A percentile compares a stretch with the other conserved stretches of the same genome.
phyloP scores from a whole-genome alignment of 352 stramenopile genomes.

The Phytophthora hibernalis region DNA sequence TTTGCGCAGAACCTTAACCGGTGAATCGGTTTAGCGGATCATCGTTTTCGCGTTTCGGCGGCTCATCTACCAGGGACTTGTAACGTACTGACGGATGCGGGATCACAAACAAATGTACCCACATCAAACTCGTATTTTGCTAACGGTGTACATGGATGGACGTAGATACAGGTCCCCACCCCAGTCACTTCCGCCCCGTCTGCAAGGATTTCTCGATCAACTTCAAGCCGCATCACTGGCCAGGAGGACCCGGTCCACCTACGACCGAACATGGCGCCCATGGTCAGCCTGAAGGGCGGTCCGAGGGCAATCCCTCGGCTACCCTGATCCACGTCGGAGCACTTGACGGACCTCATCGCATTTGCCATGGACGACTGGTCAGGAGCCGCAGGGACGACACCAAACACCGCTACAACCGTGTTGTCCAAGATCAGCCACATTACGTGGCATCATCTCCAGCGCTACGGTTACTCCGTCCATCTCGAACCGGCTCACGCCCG shows the following conservation, averaged over 20 bases:
- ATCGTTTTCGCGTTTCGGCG: conserved; percentile 2
- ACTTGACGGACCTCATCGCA: neutral
- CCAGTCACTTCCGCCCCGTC: too few relatives aligned
- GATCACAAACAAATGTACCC: neutral
- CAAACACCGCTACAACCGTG: neutral
- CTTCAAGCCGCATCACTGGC: too few relatives aligned
- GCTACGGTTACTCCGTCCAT: neutral
- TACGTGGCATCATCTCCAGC: neutral
- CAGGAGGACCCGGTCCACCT: too few relatives aligned
- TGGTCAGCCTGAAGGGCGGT: neutral
- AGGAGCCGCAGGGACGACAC: too few relatives aligned
- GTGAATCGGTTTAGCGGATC: neutral
- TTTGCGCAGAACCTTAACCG: neutral
- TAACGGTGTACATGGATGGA: neutral
- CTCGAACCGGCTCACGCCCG: neutral
- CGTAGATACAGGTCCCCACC: neutral
- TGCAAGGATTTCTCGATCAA: too few relatives aligned
- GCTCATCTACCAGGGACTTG: neutral
- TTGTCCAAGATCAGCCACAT: neutral
- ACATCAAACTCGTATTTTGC: neutral
- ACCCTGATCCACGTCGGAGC: neutral
- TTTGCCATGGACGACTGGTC: neutral
- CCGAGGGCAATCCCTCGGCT: neutral
- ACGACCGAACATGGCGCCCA: too few relatives aligned
- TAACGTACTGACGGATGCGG: neutral